phyloP scores from a whole-genome alignment of 495 filamentous ascomycete species.

The Podospora appendiculata region DNA sequence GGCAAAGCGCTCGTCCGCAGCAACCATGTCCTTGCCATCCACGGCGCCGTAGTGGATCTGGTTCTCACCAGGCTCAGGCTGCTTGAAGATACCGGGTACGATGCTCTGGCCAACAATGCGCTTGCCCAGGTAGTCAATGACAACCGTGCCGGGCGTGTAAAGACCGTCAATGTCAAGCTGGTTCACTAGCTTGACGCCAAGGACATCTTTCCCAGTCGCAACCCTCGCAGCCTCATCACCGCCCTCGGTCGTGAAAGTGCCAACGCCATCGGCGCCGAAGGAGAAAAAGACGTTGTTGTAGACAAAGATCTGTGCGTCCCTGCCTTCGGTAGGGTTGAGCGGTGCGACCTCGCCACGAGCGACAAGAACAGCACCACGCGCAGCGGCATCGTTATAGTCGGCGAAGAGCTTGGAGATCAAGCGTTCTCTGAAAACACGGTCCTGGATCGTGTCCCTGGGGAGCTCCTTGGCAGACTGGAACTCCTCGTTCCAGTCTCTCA shows the following conservation, averaged over 20 bases:
- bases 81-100: constrained; percentile 98
- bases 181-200: constrained; percentile 89
- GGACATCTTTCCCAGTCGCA: constrained; percentile 93
- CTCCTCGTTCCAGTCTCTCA: constrained; percentile 99
- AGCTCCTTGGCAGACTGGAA: constrained; percentile 95
- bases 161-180: constrained; percentile 91
- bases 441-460: constrained; percentile 85
- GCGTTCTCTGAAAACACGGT: constrained; percentile 91
- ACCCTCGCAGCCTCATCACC: constrained; percentile 96
- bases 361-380: constrained; percentile 86
- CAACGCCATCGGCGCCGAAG: constrained; percentile 94
- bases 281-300: constrained; percentile 99
- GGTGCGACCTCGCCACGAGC: constrained; percentile 89
- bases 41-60: constrained; percentile 99
- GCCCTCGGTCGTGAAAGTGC: constrained; percentile 92
- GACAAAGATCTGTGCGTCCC: constrained; percentile 95
- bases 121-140: constrained; percentile 95
- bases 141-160: constrained; percentile 91
- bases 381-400: constrained; percentile 93
- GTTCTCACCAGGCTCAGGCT: constrained; percentile 92
- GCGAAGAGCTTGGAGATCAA: constrained; percentile 93
- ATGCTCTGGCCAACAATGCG: constrained; percentile 97
- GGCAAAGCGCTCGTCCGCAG: constrained; percentile 76
- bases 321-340: constrained; percentile 90
- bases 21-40: constrained; percentile 93